A percentile compares a stretch with the other conserved stretches of the same genome.
Evolutionary conservation across 176 grass and related monocot genomes (phyloP).

Genomic region (Leersia perrieri): DNA sequence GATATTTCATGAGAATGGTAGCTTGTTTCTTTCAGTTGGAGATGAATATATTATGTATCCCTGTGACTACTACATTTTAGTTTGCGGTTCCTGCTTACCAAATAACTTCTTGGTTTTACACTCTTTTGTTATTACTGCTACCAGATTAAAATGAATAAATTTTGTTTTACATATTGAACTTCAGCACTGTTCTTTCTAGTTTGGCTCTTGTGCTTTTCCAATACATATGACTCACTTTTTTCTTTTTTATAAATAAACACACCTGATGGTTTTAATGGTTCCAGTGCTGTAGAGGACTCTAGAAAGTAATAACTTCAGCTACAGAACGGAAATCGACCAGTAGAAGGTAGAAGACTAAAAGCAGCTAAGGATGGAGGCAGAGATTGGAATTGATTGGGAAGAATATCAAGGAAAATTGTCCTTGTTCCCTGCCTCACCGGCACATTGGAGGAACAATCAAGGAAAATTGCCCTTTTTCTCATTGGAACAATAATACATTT

Average conservation of each 20-base stretch:
- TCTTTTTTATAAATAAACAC: background rate
- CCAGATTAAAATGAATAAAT: background rate
- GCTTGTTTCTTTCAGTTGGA: no score
- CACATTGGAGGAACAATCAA: background rate
- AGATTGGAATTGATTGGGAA: background rate
- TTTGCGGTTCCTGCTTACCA: background rate
- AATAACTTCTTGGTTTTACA: background rate
- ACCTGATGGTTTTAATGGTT: background rate
- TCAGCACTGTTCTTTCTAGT: background rate
- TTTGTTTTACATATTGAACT: background rate
- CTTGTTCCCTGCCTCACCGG: background rate
- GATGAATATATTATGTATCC: slow-evolving; percentile 4
- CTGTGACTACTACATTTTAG: background rate
- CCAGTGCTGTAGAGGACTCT: background rate
- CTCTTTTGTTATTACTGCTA: background rate
- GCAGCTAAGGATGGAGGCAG: background rate
- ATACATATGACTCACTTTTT: background rate
- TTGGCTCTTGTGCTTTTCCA: background rate
- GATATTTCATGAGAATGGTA: no score
- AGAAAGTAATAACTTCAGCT: background rate
- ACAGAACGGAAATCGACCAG: background rate
- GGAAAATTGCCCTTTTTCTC: background rate
- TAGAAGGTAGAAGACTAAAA: background rate
- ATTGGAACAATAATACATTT: background rate
- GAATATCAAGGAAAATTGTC: background rate